Base-by-base conservation (phyloP, 352 stramenopile species). In the Globisporangium acanthophoron region DNA sequence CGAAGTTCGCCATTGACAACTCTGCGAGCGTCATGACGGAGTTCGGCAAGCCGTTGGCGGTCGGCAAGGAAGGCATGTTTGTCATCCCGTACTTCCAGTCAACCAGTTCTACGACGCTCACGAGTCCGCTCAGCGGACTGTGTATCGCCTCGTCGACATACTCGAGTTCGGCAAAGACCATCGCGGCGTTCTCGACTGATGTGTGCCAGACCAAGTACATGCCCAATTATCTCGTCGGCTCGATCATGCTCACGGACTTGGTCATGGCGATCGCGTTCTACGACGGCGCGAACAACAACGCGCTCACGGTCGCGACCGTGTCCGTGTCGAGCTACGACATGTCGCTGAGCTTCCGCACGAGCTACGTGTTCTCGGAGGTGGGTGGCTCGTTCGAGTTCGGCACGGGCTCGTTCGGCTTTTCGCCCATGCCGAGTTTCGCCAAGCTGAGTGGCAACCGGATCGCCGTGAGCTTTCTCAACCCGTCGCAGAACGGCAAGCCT, bases 391-490 rank as follows among this genome's bases (percentile, higher is more conserved):
- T 80, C 31, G 76, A 79, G 31, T 88, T 66, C 41, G 67, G 68
- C 45, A 54, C 27, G 3, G 51, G 31, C 4, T 53, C 48, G 48
- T 84, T 73, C 37, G 61, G 49, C 3, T 88, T 71, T 56, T 74
- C 29, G n/a, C 61, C 77, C 20, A 70, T 77, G 52, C 67, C 71
- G 15, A 76, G 54, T 1, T 54, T 86, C 18, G 64, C 60, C 16
- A 62, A 82, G 40, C 50, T 86, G 44, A 66, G 69, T 24, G 64
- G 69, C 29, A 78, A 78, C 56, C 81, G 81, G 20, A 54, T 91
- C 3, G 81, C 73, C 7, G 69, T 91, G 40, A 77, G 69, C 46
- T 88, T 91, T 59, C 47, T 85, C 33, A 91, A 91, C 64, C 73
- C 78, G 40, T 68, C 63, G 2, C 54, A 73, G 47, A 51, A 62